Conservation (phyloP, 2,329 filamentous ascomycete species). For the Leptographium wingfieldii region DNA sequence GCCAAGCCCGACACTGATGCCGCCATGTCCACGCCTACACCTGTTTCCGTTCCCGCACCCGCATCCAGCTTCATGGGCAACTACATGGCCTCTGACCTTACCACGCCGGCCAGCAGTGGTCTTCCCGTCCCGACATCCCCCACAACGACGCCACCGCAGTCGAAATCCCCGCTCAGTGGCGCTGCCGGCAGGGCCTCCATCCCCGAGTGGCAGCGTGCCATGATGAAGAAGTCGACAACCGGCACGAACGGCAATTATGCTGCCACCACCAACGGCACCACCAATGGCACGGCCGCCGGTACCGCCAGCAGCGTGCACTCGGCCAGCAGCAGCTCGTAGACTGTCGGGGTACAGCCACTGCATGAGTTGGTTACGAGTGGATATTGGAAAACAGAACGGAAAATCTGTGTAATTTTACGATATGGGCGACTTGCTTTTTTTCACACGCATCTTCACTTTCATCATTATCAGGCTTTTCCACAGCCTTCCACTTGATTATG, state of each 20-base stretch:
- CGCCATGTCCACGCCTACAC: constrained; percentile 10
- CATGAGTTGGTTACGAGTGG: not conserved
- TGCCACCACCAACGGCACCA: constrained; percentile 24
- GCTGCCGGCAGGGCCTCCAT: constrained; percentile 52
- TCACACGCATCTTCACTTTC: not conserved
- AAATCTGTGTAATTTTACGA: not conserved
- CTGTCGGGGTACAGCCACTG: not conserved
- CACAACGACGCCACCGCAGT: not conserved
- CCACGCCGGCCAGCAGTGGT: not conserved
- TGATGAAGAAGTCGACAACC: constrained; percentile 41
- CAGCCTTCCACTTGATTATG: not conserved
- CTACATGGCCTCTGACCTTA: constrained; percentile 7
- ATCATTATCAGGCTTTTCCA: not conserved
- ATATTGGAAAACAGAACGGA: not conserved
- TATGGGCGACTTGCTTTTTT: not conserved
- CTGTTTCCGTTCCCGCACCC: not conserved
- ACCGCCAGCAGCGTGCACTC: constrained; percentile 1
- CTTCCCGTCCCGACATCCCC: not conserved
- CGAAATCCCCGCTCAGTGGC: constrained; percentile 10
- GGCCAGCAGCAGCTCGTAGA: constrained; percentile 5
- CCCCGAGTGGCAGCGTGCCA: constrained; percentile 68
- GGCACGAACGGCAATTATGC: not conserved
- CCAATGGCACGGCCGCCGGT: not conserved
- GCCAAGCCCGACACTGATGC: constrained; percentile 9
- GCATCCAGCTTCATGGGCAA: constrained; percentile 4